These are phyloP conservation scores for Thielaviopsis cerberus DNA, from an alignment of 2,329 filamentous ascomycete genomes.

Conservation along the genomic window DNA sequence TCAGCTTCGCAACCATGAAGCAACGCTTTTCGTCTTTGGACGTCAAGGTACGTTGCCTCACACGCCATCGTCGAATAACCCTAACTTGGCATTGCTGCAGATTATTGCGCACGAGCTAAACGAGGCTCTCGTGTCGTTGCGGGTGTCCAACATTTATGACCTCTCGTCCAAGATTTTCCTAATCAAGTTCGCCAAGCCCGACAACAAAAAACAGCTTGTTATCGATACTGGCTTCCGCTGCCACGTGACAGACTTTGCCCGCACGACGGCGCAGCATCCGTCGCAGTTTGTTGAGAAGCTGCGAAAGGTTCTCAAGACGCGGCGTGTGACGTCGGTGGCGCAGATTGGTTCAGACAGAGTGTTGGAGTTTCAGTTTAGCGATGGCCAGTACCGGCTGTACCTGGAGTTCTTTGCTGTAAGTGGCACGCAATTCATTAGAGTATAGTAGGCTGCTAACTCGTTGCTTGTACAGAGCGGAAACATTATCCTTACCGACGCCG, in stretches of 20 bases:
- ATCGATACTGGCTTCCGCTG: conserved; percentile 92
- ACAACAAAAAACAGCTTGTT: conserved; percentile 72
- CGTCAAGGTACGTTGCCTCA: conserved; percentile 36
- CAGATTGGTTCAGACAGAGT: conserved; percentile 90
- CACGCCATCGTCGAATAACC: conserved; percentile 3
- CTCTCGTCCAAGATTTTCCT: conserved; percentile 89
- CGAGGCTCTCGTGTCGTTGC: conserved; percentile 52
- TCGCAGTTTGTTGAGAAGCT: conserved; percentile 71
- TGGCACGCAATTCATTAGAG: no score
- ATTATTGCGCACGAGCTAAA: conserved; percentile 90
- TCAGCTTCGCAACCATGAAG: conserved; percentile 43
- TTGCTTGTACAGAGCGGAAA: conserved; percentile 47
- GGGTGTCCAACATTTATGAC: conserved; percentile 88
- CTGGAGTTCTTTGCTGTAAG: conserved; percentile 76
- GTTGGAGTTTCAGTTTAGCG: conserved; percentile 80
- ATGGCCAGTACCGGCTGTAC: conserved; percentile 73
- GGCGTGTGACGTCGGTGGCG: conserved; percentile 58
- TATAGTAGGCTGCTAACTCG: neutral
- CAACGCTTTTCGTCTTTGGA: conserved; percentile 65
- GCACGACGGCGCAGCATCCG: conserved; percentile 67
- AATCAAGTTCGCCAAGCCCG: conserved; percentile 82
- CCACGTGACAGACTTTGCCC: conserved; percentile 78
- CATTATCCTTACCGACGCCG: conserved; percentile 73
- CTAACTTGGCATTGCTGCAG: conserved; percentile 28
- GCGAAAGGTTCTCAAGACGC: conserved; percentile 73